These are phyloP conservation scores for Thermomucor indicae-seudaticae DNA, from an alignment of 371 early-diverging fungal genomes.

Conservation along the genomic window DNA sequence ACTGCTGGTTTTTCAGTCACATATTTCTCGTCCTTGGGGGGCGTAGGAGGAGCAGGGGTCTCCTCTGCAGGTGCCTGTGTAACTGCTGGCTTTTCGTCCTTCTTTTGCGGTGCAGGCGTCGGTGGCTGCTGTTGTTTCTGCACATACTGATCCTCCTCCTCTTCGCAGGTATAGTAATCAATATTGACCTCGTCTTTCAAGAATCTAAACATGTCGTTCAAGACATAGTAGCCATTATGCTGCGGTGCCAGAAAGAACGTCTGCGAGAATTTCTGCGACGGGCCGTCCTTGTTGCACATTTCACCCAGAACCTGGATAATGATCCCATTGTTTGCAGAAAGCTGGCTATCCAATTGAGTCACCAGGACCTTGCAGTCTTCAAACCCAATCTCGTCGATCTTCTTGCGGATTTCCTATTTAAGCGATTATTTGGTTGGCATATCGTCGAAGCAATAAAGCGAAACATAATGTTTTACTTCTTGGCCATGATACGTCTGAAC, in stretches of 20 bases:
- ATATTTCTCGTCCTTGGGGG: not conserved
- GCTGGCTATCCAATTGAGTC: slow-evolving; percentile 80
- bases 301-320: slow-evolving; percentile 90
- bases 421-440: not conserved
- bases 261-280: slow-evolving; percentile 84
- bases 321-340: slow-evolving; percentile 71
- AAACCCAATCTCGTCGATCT: slow-evolving; percentile 63
- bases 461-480: slow-evolving; percentile 49
- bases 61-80: not conserved
- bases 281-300: slow-evolving; percentile 71
- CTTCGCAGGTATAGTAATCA: slow-evolving; percentile 22
- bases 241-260: slow-evolving; percentile 88
- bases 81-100: not conserved
- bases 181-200: slow-evolving; percentile 66
- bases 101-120: slow-evolving; percentile 3
- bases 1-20: not conserved
- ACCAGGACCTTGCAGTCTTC: slow-evolving; percentile 80
- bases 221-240: slow-evolving; percentile 82
- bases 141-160: slow-evolving; percentile 16
- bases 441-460: not conserved
- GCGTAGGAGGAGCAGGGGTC: not conserved
- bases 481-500: slow-evolving; percentile 62
- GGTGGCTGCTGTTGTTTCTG: slow-evolving; percentile 10
- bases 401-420: slow-evolving; percentile 64
- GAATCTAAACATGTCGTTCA: slow-evolving; percentile 93